Base-by-base conservation (phyloP, 139 green algal species). In the Haematococcus lacustris region DNA sequence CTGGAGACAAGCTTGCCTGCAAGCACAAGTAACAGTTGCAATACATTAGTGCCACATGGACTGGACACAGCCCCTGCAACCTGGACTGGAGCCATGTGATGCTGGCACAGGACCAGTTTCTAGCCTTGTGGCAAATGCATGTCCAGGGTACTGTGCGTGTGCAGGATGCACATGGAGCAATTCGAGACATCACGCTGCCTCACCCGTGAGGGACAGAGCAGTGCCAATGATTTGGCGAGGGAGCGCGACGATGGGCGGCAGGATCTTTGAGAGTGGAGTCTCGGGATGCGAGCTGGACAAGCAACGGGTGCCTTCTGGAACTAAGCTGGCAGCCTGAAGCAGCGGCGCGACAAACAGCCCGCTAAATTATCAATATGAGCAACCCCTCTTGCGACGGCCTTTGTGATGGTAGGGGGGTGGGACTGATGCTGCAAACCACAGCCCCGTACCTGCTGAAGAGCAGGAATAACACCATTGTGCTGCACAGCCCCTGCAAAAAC, bases 221-320 rank as follows among this genome's bases (percentile, higher is more conserved):
- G 71, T 62, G 43, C 43, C 43, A 21, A 84, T 34, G 32, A 77
- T 68, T 53, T 84, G 67, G 47, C 79, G 71, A 0, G 79, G 79
- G n/a, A 84, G 39, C 7, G 75, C 57, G n/a, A 78, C 79, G 21
- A 84, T 17, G 5, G 59, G 33, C 26, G 79, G 79, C 79, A 84
- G 79, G 37, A 84, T 76, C 21, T 79, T 77, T 39, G 59, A 71
- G 23, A 84, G 74, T 1, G 79, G 79, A 26, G 74, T 84, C 39
- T 77, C 78, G 3, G 75, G 74, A 35, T 68, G 30, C n/a, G 50
- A 21, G 40, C 68, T 50, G 25, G n/a, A 47, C 65, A 57, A 59
- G n/a, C 37, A 38, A 13, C 38, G 7, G 35, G 65, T 38, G 34
- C 65, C 65, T 43, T 33, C 17, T 57, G 47, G 17, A n/a, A 57